These are phyloP conservation scores for Neurospora tetrasperma DNA, from an alignment of 495 filamentous ascomycete species.

Conservation along the genomic window DNA sequence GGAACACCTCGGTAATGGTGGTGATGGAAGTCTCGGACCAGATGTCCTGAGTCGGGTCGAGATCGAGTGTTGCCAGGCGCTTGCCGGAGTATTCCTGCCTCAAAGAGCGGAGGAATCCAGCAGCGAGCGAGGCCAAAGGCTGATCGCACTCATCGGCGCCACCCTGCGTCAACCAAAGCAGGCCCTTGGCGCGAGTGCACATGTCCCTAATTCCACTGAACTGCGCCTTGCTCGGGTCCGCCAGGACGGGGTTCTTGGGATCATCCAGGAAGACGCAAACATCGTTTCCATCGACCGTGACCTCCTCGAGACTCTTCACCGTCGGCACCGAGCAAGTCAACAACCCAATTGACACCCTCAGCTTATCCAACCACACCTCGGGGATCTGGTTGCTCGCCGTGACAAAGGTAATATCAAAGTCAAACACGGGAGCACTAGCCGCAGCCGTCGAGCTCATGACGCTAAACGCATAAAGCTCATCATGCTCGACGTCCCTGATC, in stretches of 20 bases:
- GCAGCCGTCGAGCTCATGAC: conserved; percentile 18
- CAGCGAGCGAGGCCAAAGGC: conserved; percentile 19
- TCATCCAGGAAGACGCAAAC: conserved; percentile 29
- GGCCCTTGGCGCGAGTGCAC: conserved; percentile 19
- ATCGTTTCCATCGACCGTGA: conserved; percentile 7
- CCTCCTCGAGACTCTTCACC: conserved; percentile 10
- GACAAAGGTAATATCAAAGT: conserved; percentile 18
- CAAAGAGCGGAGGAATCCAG: conserved; percentile 24
- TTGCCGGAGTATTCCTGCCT: conserved; percentile 22
- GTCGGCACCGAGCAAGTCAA: conserved; percentile 19
- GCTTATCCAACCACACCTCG: conserved; percentile 15
- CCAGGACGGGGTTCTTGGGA: conserved; percentile 20
- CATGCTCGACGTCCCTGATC: conserved; percentile 21
- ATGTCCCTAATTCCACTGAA: conserved; percentile 22
- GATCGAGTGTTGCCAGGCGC: conserved; percentile 18
- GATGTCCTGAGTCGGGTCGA: conserved; percentile 10
- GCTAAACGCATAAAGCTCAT: conserved; percentile 23
- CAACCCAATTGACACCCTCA: conserved; percentile 15
- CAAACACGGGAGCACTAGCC: conserved; percentile 7
- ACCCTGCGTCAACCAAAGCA: conserved; percentile 43
- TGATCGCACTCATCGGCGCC: conserved; percentile 21
- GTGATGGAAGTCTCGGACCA: conserved; percentile 12
- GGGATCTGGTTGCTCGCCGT: conserved; percentile 2
- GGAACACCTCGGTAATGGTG: conserved; percentile 17
- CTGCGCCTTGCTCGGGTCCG: conserved; percentile 9